Percentiles rank a stretch among this genome's conserved stretches.
Evolutionary conservation across 768 basidiomycete species (phyloP).

Genomic region (Scleroderma bovista): DNA sequence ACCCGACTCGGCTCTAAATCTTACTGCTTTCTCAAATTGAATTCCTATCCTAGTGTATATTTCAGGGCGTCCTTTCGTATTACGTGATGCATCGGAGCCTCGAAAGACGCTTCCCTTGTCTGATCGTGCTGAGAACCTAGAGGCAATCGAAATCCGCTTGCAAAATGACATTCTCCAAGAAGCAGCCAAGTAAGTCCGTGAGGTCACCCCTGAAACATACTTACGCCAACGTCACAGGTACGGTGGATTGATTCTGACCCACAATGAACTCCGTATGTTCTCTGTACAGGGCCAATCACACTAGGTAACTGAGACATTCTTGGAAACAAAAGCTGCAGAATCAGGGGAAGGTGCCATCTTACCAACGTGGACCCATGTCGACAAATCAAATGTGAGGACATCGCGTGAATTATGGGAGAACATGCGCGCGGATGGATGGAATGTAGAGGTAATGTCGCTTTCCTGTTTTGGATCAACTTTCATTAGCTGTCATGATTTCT

Average conservation of each 20-base stretch:
- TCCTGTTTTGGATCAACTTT: not conserved
- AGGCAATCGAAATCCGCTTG: constrained; percentile 84
- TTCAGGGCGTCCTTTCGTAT: constrained; percentile 87
- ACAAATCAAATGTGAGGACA: constrained; percentile 77
- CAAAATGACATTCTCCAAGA: constrained; percentile 91
- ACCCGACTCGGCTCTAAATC: not conserved
- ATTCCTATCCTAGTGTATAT: constrained; percentile 59
- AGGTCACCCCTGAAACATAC: not conserved
- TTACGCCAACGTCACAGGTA: constrained; percentile 43
- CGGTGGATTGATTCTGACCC: constrained; percentile 87
- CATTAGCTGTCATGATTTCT: constrained; percentile 7
- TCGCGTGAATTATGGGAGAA: constrained; percentile 80
- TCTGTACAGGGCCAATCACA: not conserved
- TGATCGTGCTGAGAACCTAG: constrained; percentile 91
- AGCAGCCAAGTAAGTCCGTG: constrained; percentile 48
- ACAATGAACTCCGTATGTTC: constrained; percentile 79
- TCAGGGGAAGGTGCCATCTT: constrained; percentile 76
- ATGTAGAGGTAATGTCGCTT: constrained; percentile 61
- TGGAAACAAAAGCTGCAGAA: constrained; percentile 36
- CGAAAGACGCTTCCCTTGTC: constrained; percentile 74
- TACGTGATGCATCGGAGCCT: constrained; percentile 83
- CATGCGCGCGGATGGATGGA: constrained; percentile 81
- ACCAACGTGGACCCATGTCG: constrained; percentile 92
- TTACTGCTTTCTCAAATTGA: not conserved
- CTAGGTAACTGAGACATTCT: constrained; percentile 3